A percentile compares a stretch with the other conserved stretches of the same genome.
Evolutionary conservation across 1,139 yeast species (phyloP).

Genomic region (Debaryomyces sp.): DNA sequence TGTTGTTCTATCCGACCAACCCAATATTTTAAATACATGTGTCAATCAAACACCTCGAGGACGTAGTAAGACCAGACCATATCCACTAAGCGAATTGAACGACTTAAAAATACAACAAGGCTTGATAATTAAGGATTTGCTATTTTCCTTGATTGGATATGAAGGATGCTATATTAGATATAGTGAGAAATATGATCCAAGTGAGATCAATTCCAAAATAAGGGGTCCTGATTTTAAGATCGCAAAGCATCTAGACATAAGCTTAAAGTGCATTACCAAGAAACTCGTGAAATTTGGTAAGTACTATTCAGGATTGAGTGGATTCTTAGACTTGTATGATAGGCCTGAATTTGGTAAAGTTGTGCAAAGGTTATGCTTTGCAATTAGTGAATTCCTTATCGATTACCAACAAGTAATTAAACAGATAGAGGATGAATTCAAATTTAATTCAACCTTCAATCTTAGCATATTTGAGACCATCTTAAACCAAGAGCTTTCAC

Average conservation of each 20-base stretch:
- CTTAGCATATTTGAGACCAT: constrained; percentile 37
- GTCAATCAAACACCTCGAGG: constrained; percentile 14
- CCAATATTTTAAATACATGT: constrained; percentile 24
- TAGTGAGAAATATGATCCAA: constrained; percentile 60
- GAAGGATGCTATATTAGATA: constrained; percentile 81
- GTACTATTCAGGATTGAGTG: constrained; percentile 54
- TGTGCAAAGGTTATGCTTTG: constrained; percentile 70
- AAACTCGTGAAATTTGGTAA: constrained; percentile 65
- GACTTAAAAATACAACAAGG: constrained; percentile 68
- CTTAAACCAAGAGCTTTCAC: constrained; percentile 32
- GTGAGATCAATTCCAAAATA: constrained; percentile 35
- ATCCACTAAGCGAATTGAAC: constrained; percentile 44
- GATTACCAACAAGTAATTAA: constrained; percentile 52
- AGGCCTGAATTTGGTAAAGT: constrained; percentile 64
- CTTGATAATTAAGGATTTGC: constrained; percentile 66
- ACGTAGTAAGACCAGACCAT: constrained; percentile 34
- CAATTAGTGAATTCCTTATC: constrained; percentile 52
- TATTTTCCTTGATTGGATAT: constrained; percentile 69
- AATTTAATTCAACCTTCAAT: constrained; percentile 40
- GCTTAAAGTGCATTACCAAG: constrained; percentile 72
- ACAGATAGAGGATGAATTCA: constrained; percentile 57
- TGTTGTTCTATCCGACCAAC: constrained; percentile 19
- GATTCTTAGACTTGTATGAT: constrained; percentile 62
- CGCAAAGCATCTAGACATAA: constrained; percentile 71
- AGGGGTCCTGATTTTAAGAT: constrained; percentile 77